phyloP scores from a whole-genome alignment of 1,284 basidiomycete species.

The Cryptococcus jaspeensis region DNA sequence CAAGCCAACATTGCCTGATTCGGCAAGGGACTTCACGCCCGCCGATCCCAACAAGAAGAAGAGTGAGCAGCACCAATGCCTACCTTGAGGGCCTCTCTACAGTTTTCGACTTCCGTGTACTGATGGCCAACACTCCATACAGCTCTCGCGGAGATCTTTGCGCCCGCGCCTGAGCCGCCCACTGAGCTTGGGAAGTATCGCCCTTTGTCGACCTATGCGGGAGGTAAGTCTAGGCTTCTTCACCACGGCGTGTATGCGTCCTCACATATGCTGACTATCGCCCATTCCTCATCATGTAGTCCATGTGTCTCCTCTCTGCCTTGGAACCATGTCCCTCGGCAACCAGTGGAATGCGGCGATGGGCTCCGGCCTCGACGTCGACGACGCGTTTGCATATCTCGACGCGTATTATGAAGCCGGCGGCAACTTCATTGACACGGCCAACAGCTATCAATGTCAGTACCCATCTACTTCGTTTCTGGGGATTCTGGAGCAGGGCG shows the following conservation, averaged over 20 bases:
- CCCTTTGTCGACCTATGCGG: slow-evolving; percentile 53
- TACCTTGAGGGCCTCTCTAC: too few relatives aligned
- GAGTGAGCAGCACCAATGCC: too few relatives aligned
- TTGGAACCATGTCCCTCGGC: slow-evolving; percentile 57
- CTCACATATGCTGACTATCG: neutral
- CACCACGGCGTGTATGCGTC: too few relatives aligned
- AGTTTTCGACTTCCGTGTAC: too few relatives aligned
- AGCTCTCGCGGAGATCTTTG: too few relatives aligned
- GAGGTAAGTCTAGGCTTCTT: too few relatives aligned
- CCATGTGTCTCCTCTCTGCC: slow-evolving; percentile 55
- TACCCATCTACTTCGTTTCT: neutral
- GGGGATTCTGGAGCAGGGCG: neutral
- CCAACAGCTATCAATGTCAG: slow-evolving; percentile 15
- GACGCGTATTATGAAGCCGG: slow-evolving; percentile 32
- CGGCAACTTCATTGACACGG: slow-evolving; percentile 22
- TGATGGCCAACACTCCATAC: too few relatives aligned
- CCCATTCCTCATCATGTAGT: slow-evolving; percentile 6
- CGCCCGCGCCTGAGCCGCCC: slow-evolving; percentile 26
- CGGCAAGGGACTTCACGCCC: too few relatives aligned
- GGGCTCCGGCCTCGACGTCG: slow-evolving; percentile 22
- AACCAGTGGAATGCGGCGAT: slow-evolving; percentile 50
- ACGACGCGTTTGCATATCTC: slow-evolving; percentile 37
- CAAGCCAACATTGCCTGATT: too few relatives aligned
- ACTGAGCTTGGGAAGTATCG: slow-evolving; percentile 50
- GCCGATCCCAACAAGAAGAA: too few relatives aligned